Percentiles rank a stretch among this genome's conserved stretches.
These are phyloP conservation scores for Cicer cuneatum DNA, from an alignment of 306 rosid genomes.

Conservation along the genomic window DNA sequence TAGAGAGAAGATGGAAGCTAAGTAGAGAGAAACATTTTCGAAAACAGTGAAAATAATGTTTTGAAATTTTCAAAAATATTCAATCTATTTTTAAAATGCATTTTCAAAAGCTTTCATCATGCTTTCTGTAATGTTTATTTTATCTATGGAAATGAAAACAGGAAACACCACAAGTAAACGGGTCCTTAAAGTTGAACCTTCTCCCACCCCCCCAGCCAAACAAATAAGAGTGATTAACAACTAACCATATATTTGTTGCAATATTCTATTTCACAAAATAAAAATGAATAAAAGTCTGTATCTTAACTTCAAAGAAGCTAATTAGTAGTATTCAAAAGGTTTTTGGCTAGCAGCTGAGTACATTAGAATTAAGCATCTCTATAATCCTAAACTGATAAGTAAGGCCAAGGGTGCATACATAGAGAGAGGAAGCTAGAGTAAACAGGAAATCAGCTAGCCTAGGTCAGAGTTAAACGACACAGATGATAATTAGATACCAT, in stretches of 20 bases:
- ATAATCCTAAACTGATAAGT: background rate
- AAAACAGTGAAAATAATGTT: too few species aligned
- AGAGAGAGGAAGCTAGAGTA: constrained; percentile 7
- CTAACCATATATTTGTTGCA: background rate
- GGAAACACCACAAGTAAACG: too few species aligned
- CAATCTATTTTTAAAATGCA: too few species aligned
- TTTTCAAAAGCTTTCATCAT: too few species aligned
- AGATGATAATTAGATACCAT: constrained; percentile 14
- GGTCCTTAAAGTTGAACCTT: background rate
- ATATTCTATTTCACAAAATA: constrained; percentile 15
- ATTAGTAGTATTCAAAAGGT: constrained; percentile 22
- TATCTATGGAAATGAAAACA: too few species aligned
- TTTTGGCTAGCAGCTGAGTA: constrained; percentile 23
- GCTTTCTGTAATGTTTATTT: too few species aligned
- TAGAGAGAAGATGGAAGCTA: too few species aligned
- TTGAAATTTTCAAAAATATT: too few species aligned
- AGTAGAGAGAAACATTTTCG: too few species aligned
- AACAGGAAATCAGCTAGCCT: constrained; percentile 8
- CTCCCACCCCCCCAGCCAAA: background rate
- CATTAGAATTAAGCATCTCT: constrained; percentile 12
- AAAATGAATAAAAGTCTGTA: constrained; percentile 4
- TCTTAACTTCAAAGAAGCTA: constrained; percentile 6
- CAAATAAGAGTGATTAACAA: constrained; percentile 3
- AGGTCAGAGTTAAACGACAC: background rate
- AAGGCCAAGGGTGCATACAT: constrained; percentile 2